Percentiles rank a stretch among this genome's conserved stretches.
phyloP scores from a whole-genome alignment of 306 rosid species.

The Abrus pulchellus region DNA sequence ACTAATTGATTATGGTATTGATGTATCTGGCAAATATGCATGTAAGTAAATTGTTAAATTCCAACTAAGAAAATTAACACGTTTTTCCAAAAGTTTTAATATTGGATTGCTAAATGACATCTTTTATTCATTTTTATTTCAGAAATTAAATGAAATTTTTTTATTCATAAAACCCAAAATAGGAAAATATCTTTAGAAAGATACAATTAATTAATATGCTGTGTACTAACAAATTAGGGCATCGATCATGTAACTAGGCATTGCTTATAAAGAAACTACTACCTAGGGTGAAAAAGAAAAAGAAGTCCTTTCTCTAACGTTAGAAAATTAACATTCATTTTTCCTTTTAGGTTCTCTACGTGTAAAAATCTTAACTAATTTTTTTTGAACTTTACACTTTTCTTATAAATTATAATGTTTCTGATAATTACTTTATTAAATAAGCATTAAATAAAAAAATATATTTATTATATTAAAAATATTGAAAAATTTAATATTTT shows the following conservation, averaged over 20 bases:
- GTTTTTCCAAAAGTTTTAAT: neutral
- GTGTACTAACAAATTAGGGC: neutral
- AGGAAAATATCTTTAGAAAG: neutral
- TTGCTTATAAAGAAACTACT: constrained; percentile 4
- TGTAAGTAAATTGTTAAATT: neutral
- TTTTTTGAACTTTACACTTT: neutral
- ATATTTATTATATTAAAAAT: too few species aligned
- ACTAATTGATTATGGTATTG: neutral
- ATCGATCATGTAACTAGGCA: too few species aligned
- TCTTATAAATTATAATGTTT: too few species aligned
- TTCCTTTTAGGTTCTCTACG: neutral
- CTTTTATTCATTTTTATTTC: too few species aligned
- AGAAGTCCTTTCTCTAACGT: neutral
- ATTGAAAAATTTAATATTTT: too few species aligned
- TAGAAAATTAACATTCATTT: neutral
- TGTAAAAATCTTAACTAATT: neutral
- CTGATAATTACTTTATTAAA: too few species aligned
- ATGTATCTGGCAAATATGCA: neutral
- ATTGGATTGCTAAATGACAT: too few species aligned
- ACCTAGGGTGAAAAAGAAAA: neutral
- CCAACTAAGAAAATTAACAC: neutral
- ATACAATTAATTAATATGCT: neutral
- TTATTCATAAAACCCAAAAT: too few species aligned
- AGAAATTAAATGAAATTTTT: too few species aligned
- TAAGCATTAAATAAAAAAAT: too few species aligned